Evolutionary conservation across 2,329 filamentous ascomycete species (phyloP).

Genomic region (Alternaria gaisen): DNA sequence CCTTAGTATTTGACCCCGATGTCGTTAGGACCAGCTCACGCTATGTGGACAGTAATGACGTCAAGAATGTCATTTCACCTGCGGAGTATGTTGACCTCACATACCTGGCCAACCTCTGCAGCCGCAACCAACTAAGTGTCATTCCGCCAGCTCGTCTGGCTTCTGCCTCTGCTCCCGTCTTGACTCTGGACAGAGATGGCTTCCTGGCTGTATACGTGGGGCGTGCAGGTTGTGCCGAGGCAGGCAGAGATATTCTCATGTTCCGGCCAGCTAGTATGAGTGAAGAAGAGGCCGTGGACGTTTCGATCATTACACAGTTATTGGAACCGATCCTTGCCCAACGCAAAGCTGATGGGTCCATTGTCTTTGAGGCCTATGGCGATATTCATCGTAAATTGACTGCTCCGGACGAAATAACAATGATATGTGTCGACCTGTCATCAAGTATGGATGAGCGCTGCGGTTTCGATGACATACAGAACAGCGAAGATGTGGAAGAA

Average conservation of each 20-base stretch:
- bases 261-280: constrained; percentile 40
- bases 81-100: neutral
- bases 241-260: constrained; percentile 45
- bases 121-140: constrained; percentile 42
- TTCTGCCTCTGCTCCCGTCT: constrained; percentile 39
- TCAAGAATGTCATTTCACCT: neutral
- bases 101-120: constrained; percentile 24
- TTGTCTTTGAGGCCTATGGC: constrained; percentile 47
- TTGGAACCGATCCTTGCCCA: constrained; percentile 44
- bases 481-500: constrained; percentile 17
- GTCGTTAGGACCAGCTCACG: neutral
- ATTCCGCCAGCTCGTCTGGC: constrained; percentile 37
- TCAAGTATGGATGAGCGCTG: constrained; percentile 42
- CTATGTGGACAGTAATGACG: neutral
- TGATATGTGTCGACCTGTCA: constrained; percentile 50
- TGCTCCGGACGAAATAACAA: constrained; percentile 46
- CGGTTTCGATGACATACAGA: constrained; percentile 44
- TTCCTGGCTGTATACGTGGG: constrained; percentile 50
- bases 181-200: constrained; percentile 49
- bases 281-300: constrained; percentile 44
- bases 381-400: constrained; percentile 36
- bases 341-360: constrained; percentile 45
- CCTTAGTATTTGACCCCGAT: neutral
- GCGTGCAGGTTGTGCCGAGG: constrained; percentile 40
- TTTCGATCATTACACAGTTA: constrained; percentile 47